phyloP scores from a whole-genome alignment of 1,284 basidiomycete genomes.

The Vanrija sp. region DNA sequence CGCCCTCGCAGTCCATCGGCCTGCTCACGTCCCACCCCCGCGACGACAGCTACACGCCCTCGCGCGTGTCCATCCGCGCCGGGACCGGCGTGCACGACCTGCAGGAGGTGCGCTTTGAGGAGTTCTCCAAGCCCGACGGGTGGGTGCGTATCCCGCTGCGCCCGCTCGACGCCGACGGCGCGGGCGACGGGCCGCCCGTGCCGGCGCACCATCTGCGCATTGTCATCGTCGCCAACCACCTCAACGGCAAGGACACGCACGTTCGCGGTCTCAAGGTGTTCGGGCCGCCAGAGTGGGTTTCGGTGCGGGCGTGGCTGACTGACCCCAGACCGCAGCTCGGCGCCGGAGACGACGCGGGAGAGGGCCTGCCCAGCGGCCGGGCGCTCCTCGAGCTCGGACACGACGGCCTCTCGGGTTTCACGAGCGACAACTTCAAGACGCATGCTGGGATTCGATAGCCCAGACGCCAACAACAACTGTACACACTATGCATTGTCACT shows the following conservation, averaged over 20 bases:
- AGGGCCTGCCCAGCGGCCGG: constrained; percentile 9
- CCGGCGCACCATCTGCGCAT: constrained; percentile 87
- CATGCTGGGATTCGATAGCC: constrained; percentile 65
- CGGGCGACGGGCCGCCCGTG: constrained; percentile 63
- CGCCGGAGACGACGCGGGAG: not conserved
- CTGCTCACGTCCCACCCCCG: constrained; percentile 78
- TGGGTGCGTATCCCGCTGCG: constrained; percentile 89
- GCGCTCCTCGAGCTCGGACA: constrained; percentile 41
- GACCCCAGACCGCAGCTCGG: constrained; percentile 63
- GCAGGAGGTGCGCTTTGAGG: constrained; percentile 77
- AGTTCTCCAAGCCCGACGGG: constrained; percentile 84
- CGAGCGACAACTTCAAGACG: constrained; percentile 63
- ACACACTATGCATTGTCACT: constrained; percentile 4
- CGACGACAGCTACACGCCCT: constrained; percentile 97
- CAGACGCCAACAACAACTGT: not conserved
- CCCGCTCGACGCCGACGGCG: constrained; percentile 71
- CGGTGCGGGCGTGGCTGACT: too few species aligned
- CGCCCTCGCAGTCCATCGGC: constrained; percentile 78
- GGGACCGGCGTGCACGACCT: constrained; percentile 89
- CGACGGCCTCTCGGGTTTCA: constrained; percentile 53
- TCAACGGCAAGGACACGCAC: constrained; percentile 99
- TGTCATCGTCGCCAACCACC: constrained; percentile 86
- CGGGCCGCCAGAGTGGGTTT: constrained; percentile 73
- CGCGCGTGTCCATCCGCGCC: constrained; percentile 80
- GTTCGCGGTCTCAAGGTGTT: constrained; percentile 82